Evolutionary conservation across 805 yeast genomes (phyloP).

Genomic region (Yarrowia bubula): DNA sequence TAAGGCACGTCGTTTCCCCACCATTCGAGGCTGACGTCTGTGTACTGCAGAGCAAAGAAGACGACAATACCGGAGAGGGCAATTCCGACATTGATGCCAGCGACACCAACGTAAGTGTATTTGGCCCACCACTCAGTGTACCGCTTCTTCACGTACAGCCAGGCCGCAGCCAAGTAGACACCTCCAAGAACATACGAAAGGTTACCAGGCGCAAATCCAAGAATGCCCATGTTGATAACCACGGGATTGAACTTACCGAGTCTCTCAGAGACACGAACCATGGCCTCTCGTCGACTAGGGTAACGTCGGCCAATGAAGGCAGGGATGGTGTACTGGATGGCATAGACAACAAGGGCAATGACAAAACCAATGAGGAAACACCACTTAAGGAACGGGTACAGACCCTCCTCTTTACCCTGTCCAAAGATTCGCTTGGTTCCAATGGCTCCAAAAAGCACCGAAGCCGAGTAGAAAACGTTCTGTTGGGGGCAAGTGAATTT

Average conservation of each 20-base stretch:
- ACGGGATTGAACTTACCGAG: conserved; percentile 42
- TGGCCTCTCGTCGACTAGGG: conserved; percentile 31
- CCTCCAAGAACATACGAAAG: conserved; percentile 46
- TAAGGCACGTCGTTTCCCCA: conserved; percentile 48
- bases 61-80: conserved; percentile 49
- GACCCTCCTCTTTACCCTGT: conserved; percentile 38
- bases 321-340: conserved; percentile 8
- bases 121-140: conserved; percentile 53
- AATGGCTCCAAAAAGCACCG: conserved; percentile 56
- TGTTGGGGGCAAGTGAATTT: conserved; percentile 45
- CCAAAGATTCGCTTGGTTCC: conserved; percentile 52
- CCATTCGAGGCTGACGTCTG: conserved; percentile 43
- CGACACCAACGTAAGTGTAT: conserved; percentile 50
- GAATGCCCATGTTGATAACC: conserved; percentile 46
- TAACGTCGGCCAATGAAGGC: conserved; percentile 30
- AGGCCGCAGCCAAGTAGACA: conserved; percentile 43
- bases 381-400: conserved; percentile 63
- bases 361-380: conserved; percentile 56
- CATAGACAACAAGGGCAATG: background rate
- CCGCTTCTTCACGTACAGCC: conserved; percentile 44
- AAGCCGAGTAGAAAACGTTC: conserved; percentile 47
- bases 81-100: conserved; percentile 50
- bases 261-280: conserved; percentile 30
- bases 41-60: conserved; percentile 45
- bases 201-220: conserved; percentile 44